A percentile compares a stretch with the other conserved stretches of the same genome.
Evolutionary conservation across 371 early-diverging fungal genomes (phyloP).

Genomic region (Mortierella sp.): DNA sequence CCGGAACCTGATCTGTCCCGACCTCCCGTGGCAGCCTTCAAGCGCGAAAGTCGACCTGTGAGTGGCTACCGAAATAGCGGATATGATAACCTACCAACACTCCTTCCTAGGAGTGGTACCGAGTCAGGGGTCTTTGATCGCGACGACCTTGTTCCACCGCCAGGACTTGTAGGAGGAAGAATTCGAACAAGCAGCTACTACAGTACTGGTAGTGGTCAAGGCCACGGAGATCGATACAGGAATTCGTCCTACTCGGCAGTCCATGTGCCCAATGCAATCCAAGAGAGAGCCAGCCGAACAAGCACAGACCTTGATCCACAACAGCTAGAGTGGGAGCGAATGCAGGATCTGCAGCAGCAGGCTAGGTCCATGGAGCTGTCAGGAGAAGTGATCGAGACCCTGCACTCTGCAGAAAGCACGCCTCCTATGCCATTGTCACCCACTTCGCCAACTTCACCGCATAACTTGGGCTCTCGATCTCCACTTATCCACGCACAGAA

Average conservation of each 20-base stretch:
- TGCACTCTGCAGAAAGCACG: neutral
- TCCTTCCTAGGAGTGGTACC: neutral
- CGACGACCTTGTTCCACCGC: slow-evolving; percentile 14
- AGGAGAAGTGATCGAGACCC: neutral
- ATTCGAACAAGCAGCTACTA: neutral
- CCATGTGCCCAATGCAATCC: too few relatives aligned
- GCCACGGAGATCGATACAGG: neutral
- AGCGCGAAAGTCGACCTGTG: slow-evolving; percentile 7
- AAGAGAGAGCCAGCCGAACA: too few relatives aligned
- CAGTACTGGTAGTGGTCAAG: neutral
- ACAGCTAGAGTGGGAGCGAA: slow-evolving; percentile 15
- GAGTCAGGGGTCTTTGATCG: slow-evolving; percentile 20
- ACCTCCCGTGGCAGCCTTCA: slow-evolving; percentile 10
- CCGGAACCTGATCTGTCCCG: slow-evolving; percentile 11
- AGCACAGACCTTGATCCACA: slow-evolving; percentile 10
- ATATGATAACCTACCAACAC: slow-evolving; percentile 1
- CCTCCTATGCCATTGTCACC: neutral
- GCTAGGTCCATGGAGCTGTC: slow-evolving; percentile 6
- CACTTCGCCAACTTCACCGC: neutral
- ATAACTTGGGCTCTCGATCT: too few relatives aligned
- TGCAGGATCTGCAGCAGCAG: slow-evolving; percentile 16
- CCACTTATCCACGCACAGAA: too few relatives aligned
- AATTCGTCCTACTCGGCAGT: slow-evolving; percentile 3
- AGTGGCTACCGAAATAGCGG: slow-evolving; percentile 17
- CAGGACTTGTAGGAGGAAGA: slow-evolving; percentile 22